These are phyloP conservation scores for Candida sanyiensis DNA, from an alignment of 805 yeast genomes.

Conservation along the genomic window DNA sequence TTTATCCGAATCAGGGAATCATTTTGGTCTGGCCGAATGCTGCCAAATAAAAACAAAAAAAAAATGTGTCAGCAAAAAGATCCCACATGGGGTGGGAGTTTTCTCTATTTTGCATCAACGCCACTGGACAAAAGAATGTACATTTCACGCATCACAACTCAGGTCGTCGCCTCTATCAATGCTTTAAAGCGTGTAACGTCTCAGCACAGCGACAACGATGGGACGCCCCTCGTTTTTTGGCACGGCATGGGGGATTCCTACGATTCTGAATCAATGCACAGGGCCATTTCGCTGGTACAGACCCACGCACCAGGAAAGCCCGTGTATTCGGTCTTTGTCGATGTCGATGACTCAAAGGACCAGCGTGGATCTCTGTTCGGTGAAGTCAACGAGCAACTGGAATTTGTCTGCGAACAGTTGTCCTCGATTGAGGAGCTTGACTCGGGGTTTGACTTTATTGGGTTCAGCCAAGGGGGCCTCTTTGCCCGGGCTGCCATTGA, in stretches of 20 bases:
- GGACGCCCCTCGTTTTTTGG: constrained; percentile 63
- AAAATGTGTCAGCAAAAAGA: not conserved
- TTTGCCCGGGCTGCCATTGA: constrained; percentile 64
- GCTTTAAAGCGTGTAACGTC: constrained; percentile 16
- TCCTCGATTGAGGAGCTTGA: constrained; percentile 36
- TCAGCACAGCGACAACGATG: constrained; percentile 11
- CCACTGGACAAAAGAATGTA: constrained; percentile 12
- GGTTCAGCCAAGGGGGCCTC: constrained; percentile 83
- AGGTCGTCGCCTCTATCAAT: constrained; percentile 18
- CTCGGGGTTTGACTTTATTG: constrained; percentile 65
- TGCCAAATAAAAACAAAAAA: too few species aligned
- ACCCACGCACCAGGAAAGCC: constrained; percentile 43
- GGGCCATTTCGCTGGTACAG: constrained; percentile 38
- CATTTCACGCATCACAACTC: constrained; percentile 13
- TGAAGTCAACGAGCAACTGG: too few species aligned
- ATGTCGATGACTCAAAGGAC: constrained; percentile 45
- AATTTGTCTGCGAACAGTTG: constrained; percentile 60
- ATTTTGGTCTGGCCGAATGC: too few species aligned
- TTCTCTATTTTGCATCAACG: too few species aligned
- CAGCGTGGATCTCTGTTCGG: constrained; percentile 54
- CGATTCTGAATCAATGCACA: constrained; percentile 51
- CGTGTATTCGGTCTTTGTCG: constrained; percentile 49
- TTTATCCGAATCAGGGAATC: too few species aligned
- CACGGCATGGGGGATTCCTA: constrained; percentile 81
- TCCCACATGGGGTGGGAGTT: too few species aligned